Evolutionary conservation across 164 flowering plant genomes (phyloP), one percentile per base, ranked within the genome.

Genomic region (Brasenia schreberi): DNA sequence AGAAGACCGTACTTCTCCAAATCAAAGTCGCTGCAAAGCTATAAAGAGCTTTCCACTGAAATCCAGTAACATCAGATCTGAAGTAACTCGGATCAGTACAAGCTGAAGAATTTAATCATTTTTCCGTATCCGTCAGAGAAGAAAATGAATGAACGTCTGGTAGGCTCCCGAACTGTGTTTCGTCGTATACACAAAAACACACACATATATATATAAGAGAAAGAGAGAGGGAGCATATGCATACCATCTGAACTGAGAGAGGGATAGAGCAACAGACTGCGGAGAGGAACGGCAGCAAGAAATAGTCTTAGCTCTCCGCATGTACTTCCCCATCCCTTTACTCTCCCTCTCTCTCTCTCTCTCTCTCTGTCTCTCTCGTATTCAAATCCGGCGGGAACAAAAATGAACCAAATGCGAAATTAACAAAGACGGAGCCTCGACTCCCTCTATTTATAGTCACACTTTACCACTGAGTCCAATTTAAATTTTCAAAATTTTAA

Each of bases 221-320:
- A n/a, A n/a, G n/a, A 23, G 27, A 23, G 27, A 23, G 27, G 5
- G 56, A 14, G 56, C 56, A 9, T 49, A 49, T 49, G 56, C 16
- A 2, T 49, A 49, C 56, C 56, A 49, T 49, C 12, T 49, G 16
- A 49, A 49, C 16, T 49, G 56, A 7, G 56, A 49, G 58, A 61
- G 23, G 19, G 64, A 42, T 59, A 62, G 61, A 60, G 23, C 45
- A 69, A 66, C 33, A 10, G 76, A 59, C 6, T 68, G 75, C 70
- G 89, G 85, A 73, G 85, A 85, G 67, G 44, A 62, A 45, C 53
- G 53, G 77, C 84, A 79, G 52, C 74, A 62, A 69, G 79, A 71
- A 53, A 81, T 78, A 19, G 81, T 59, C 23, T 33, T 79, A 43
- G 23, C 44, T 64, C 78, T 70, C 65, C 77, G 70, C 69, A 77